Percentiles rank a stretch among this genome's conserved stretches.
Evolutionary conservation across 2,329 filamentous ascomycete genomes (phyloP).

Genomic region (Pyrenochaeta sp.): DNA sequence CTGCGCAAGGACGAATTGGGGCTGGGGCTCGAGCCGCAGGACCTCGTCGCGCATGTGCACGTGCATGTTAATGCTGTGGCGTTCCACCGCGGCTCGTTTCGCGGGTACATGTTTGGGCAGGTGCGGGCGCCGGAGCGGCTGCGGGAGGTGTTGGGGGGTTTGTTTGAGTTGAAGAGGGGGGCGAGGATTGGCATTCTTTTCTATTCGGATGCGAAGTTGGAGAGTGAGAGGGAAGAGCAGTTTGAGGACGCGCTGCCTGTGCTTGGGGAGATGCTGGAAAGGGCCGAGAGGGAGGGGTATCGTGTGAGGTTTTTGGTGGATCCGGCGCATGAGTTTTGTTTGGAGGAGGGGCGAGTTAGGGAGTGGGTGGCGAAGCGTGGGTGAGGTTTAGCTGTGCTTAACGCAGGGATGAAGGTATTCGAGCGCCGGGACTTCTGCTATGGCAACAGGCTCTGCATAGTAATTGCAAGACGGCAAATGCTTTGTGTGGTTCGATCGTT

Average conservation of each 20-base stretch:
- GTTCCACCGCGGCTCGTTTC: conserved; percentile 24
- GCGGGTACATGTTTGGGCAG: conserved; percentile 26
- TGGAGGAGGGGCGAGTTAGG: conserved; percentile 7
- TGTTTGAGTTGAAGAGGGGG: conserved; percentile 20
- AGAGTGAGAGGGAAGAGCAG: conserved; percentile 13
- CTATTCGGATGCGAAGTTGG: conserved; percentile 16
- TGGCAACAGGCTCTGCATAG: too few species aligned
- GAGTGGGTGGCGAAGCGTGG: conserved; percentile 13
- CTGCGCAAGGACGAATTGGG: conserved; percentile 21
- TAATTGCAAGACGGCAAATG: too few species aligned
- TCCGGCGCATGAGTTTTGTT: conserved; percentile 10
- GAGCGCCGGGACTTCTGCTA: too few species aligned
- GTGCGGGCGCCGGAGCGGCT: conserved; percentile 23
- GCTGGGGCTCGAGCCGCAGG: conserved; percentile 12
- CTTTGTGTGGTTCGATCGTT: too few species aligned
- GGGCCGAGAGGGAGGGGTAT: conserved; percentile 12
- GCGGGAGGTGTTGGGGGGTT: conserved; percentile 18
- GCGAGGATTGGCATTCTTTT: conserved; percentile 23
- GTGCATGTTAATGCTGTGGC: conserved; percentile 23
- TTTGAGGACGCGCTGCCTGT: conserved; percentile 12
- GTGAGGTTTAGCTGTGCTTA: conserved; percentile 11
- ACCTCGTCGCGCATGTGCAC: conserved; percentile 18
- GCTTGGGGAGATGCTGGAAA: conserved; percentile 12
- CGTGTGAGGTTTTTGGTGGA: conserved; percentile 23
- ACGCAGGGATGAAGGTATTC: too few species aligned